Conservation (phyloP, 2,329 filamentous ascomycete genomes). For the Ilyonectria sp. region DNA sequence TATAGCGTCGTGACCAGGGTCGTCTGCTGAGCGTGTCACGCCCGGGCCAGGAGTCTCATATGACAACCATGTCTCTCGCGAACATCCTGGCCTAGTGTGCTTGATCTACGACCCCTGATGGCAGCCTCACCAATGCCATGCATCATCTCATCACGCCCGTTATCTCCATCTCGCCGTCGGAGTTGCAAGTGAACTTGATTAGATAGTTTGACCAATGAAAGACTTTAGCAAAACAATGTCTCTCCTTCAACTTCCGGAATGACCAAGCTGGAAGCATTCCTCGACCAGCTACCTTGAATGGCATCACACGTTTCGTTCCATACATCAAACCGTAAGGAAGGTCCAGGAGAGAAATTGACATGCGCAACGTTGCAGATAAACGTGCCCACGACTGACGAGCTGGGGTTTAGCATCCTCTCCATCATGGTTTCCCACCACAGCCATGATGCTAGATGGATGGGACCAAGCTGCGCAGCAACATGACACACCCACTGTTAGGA, state of each 20-base stretch:
- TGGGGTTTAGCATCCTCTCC: background rate
- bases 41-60: constrained; percentile 18
- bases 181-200: background rate
- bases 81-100: background rate
- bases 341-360: background rate
- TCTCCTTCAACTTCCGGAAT: background rate
- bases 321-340: background rate
- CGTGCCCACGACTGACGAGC: background rate
- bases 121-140: background rate
- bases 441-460: constrained; percentile 5
- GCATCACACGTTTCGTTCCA: constrained; percentile 8
- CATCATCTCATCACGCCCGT: background rate
- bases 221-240: background rate
- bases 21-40: background rate
- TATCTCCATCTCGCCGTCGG: background rate
- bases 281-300: background rate
- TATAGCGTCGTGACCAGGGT: background rate
- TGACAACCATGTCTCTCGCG: constrained; percentile 15
- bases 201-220: background rate
- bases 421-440: constrained; percentile 1
- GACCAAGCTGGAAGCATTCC: background rate
- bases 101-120: background rate
- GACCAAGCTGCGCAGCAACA: constrained; percentile 18
- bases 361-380: constrained; percentile 12
- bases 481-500: constrained; percentile 25